A percentile compares a stretch with the other conserved stretches of the same genome.
phyloP scores from a whole-genome alignment of 2,329 filamentous ascomycete genomes.

The Xylariaceae sp. region DNA sequence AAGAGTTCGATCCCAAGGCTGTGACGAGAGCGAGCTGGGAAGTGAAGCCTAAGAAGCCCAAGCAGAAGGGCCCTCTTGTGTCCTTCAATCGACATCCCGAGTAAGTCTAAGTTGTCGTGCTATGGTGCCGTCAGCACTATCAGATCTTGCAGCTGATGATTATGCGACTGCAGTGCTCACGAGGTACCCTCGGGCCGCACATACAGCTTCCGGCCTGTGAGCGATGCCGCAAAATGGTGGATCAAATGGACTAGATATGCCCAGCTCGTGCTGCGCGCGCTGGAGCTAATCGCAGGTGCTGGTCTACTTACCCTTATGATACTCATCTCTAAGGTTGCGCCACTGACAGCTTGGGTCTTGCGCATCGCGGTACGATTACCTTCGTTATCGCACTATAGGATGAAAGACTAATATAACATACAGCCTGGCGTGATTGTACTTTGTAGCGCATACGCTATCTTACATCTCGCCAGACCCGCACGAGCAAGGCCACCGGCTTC shows the following conservation, averaged over 20 bases:
- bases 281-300: slow-evolving; percentile 71
- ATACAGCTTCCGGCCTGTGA: slow-evolving; percentile 69
- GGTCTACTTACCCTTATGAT: slow-evolving; percentile 79
- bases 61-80: slow-evolving; percentile 76
- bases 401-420: slow-evolving; percentile 28
- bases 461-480: slow-evolving; percentile 75
- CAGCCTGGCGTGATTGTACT: slow-evolving; percentile 78
- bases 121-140: not conserved
- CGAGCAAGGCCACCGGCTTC: slow-evolving; percentile 76
- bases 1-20: slow-evolving; percentile 74
- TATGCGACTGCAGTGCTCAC: slow-evolving; percentile 55
- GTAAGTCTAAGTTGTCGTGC: slow-evolving; percentile 54
- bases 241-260: slow-evolving; percentile 72
- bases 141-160: slow-evolving; percentile 9
- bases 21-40: slow-evolving; percentile 80
- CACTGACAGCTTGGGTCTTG: slow-evolving; percentile 74
- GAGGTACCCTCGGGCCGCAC: slow-evolving; percentile 67
- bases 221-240: slow-evolving; percentile 69
- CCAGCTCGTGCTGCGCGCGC: slow-evolving; percentile 71
- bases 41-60: slow-evolving; percentile 64
- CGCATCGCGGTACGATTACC: slow-evolving; percentile 69
- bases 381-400: not conserved
- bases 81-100: slow-evolving; percentile 88
- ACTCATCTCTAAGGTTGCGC: slow-evolving; percentile 71
- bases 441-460: slow-evolving; percentile 78